These are phyloP conservation scores for Phytophthora cactorum DNA, from an alignment of 352 stramenopile species.

Conservation along the genomic window DNA sequence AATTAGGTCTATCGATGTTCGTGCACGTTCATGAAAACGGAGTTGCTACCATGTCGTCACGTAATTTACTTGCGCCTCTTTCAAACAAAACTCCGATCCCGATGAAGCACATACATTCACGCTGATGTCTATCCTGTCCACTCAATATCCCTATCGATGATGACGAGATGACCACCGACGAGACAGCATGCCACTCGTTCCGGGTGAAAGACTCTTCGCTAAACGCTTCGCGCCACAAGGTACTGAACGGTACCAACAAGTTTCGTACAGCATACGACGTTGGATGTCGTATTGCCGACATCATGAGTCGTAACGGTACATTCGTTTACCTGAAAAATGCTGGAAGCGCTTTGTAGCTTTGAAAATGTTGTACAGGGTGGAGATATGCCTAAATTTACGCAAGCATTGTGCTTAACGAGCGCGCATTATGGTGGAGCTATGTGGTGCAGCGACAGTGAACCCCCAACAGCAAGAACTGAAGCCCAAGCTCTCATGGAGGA, in stretches of 20 bases:
- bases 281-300: not conserved
- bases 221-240: not conserved
- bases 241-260: not conserved
- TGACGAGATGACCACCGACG: not conserved
- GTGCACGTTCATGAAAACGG: not conserved
- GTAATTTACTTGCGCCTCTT: too few species aligned
- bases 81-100: not conserved
- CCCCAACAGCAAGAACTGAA: too few species aligned
- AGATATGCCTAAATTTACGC: not conserved
- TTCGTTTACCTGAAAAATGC: not conserved
- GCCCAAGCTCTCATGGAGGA: too few species aligned
- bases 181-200: not conserved
- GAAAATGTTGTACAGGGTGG: not conserved
- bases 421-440: not conserved
- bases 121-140: not conserved
- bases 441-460: too few species aligned
- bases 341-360: not conserved
- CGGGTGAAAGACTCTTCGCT: not conserved
- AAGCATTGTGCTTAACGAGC: too few species aligned
- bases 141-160: not conserved
- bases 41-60: not conserved
- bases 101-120: not conserved
- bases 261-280: not conserved
- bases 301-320: not conserved
- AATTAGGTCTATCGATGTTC: not conserved